Percentiles rank a stretch among this genome's conserved stretches.
phyloP scores from a whole-genome alignment of 1,284 basidiomycete genomes.

The Leccinum griseonigrum region DNA sequence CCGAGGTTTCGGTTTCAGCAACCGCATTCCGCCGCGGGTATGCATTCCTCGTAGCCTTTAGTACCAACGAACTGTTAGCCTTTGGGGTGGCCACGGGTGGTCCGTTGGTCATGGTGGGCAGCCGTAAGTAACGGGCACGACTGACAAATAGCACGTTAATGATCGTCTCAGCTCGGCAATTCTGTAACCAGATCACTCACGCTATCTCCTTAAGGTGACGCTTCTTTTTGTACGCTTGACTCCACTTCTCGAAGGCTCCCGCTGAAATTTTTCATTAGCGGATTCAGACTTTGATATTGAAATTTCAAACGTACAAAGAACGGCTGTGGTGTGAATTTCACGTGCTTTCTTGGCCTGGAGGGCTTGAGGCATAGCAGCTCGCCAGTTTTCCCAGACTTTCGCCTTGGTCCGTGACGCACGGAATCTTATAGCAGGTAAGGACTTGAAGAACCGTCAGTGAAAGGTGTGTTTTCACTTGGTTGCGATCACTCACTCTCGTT shows the following conservation, averaged over 20 bases:
- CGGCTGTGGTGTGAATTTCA: slow-evolving; percentile 51
- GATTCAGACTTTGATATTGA: slow-evolving; percentile 1
- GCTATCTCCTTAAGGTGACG: slow-evolving; percentile 76
- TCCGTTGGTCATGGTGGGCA: slow-evolving; percentile 48
- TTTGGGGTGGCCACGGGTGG: slow-evolving; percentile 24
- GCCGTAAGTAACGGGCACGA: slow-evolving; percentile 66
- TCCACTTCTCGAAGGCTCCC: slow-evolving; percentile 61
- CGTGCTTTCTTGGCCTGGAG: slow-evolving; percentile 63
- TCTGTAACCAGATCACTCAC: slow-evolving; percentile 46
- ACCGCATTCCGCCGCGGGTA: slow-evolving; percentile 33
- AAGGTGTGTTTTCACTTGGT: slow-evolving; percentile 7
- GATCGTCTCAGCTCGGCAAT: slow-evolving; percentile 16
- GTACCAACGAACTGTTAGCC: slow-evolving; percentile 17
- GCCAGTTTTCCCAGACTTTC: slow-evolving; percentile 65
- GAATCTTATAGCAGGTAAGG: slow-evolving; percentile 73
- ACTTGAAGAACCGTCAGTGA: slow-evolving; percentile 40
- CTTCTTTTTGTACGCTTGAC: slow-evolving; percentile 62
- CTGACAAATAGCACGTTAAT: slow-evolving; percentile 31
- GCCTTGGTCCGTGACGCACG: slow-evolving; percentile 58
- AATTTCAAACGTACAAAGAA: slow-evolving; percentile 52
- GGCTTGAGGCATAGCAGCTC: slow-evolving; percentile 64
- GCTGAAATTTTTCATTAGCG: slow-evolving; percentile 39
- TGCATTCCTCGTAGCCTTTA: slow-evolving; percentile 25
- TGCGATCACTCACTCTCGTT: slow-evolving; percentile 52
- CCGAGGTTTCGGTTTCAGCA: slow-evolving; percentile 32